Base-by-base conservation (phyloP, 768 basidiomycete genomes). In the Clavulina sp. region DNA sequence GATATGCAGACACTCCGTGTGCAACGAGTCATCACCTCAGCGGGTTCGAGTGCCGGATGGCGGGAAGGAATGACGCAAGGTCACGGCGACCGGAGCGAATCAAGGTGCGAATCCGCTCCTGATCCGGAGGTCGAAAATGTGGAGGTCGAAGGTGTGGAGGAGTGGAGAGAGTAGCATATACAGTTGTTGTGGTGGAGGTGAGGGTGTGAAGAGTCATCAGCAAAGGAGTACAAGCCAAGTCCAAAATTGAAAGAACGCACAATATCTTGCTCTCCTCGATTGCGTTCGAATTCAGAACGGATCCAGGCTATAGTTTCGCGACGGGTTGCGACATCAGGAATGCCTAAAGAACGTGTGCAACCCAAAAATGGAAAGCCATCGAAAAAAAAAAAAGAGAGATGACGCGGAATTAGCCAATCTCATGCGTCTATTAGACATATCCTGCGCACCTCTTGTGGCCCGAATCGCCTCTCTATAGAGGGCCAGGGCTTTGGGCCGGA, bases 301-400 rank as follows among this genome's bases (percentile, higher is more conserved):
- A 49, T 34, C 48, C 48, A 49, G 7, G 24, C 28, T 30, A 49
- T 29, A 30, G 48, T 49, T 26, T 49, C 48, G 6, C 31, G 48
- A 13, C 48, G 24, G 16, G 32, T 18, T 13, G 7, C 16, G 16
- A 28, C 16, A 33, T 49, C 48, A 7, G 48, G 48, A 18, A 49
- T 49, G 31, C 7, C 48, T 49, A 49, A 9, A 29, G 48, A 46
- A 23, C 24, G 34, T 19, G 34, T 19, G 34, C 34, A n/a, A n/a
- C n/a, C n/a, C n/a, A n/a, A n/a, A 38, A 38, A 38, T 9, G 34
- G 34, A 9, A 38, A 38, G 19, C 9, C 9, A 38, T 38, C 19
- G 19, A 38, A 38, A 38, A 38, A 9, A 9, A 38, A 38, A 38
- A 38, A 38, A 38, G 34, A n/a, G n/a, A n/a, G n/a, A n/a, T n/a